Conservation (phyloP, 192 early-diverging fungal genomes). For the Mortierella alpina region DNA sequence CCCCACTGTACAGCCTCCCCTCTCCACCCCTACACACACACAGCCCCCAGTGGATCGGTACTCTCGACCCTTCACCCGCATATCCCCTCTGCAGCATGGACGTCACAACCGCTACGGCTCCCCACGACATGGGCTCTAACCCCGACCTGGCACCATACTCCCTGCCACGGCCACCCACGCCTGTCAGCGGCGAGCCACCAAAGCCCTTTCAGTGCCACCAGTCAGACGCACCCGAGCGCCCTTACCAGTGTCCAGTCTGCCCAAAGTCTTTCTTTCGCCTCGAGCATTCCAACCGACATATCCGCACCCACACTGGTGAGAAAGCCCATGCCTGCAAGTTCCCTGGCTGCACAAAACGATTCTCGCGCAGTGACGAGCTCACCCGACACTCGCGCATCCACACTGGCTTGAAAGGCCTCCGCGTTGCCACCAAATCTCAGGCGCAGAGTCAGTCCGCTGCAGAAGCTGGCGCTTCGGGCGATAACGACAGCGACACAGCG, state of each 20-base stretch:
- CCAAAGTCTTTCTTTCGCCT: conserved; percentile 78
- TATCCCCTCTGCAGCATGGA: conserved; percentile 10
- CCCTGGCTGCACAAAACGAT: conserved; percentile 81
- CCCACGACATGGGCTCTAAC: background rate
- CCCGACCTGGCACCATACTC: conserved; percentile 15
- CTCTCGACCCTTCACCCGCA: too few relatives aligned
- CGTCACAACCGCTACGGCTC: background rate
- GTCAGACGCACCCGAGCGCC: conserved; percentile 58
- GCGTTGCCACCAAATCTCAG: conserved; percentile 76
- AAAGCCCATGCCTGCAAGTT: conserved; percentile 82
- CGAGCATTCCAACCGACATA: conserved; percentile 86
- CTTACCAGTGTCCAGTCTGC: conserved; percentile 81
- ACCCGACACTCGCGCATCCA: conserved; percentile 77
- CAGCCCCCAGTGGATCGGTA: conserved; percentile 13
- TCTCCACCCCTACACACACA: background rate
- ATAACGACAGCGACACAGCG: too few relatives aligned
- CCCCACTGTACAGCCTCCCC: conserved; percentile 6
- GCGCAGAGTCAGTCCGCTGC: conserved; percentile 72
- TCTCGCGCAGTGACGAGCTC: conserved; percentile 82
- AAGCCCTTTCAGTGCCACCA: conserved; percentile 52
- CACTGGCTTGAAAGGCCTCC: conserved; percentile 52
- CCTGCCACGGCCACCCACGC: conserved; percentile 28
- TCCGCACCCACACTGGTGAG: conserved; percentile 88
- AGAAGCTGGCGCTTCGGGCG: conserved; percentile 33
- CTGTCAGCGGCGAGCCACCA: conserved; percentile 36